Base-by-base conservation (phyloP, 2,329 filamentous ascomycete species). In the Alternaria tenuissima region DNA sequence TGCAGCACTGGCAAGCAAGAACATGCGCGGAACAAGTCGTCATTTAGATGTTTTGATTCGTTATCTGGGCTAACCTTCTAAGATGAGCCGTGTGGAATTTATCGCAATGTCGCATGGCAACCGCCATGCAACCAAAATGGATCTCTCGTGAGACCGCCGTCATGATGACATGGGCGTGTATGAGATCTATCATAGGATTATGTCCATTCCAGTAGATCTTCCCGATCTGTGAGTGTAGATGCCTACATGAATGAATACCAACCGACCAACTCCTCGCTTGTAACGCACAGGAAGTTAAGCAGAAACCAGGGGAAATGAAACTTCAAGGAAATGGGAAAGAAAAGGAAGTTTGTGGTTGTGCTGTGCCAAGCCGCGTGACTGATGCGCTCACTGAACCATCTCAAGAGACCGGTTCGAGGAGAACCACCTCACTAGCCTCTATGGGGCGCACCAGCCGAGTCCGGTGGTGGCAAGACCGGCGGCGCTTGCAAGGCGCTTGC, bases 371-470 rank as follows among this genome's bases (percentile, higher is more conserved):
- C 38, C 30, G 36, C 39, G 32, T 57, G 38, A 52, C 39, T 56
- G 52, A 56, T 46, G 18, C 24, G 24, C 47, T 64, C 52, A 60
- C 55, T 46, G 47, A 59, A 59, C 59, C 46, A 47, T 58, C 57
- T 44, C 22, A 24, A 61, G 47, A 56, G 41, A 56, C 58, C 52
- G 55, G 34, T 39, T 53, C 38, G 12, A 44, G 49, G 39, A 57
- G 52, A 63, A 59, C 61, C 62, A 63, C 71, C 60, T 75, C 68
- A 73, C 54, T 76, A 76, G 64, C 72, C 55, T 66, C 67, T 73
- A 78, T 55, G 74, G 69, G 9, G 71, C 72, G 44, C 65, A 72
- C 76, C 76, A 78, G 34, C 76, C 76, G 62, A 78, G 61, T 51
- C 75, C 74, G n/a, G 62, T 74, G 18, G 68, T 47, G 7, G 70